Evolutionary conservation across 176 grass and related monocot species (phyloP).

Genomic region (Aegilops sharonensis): DNA sequence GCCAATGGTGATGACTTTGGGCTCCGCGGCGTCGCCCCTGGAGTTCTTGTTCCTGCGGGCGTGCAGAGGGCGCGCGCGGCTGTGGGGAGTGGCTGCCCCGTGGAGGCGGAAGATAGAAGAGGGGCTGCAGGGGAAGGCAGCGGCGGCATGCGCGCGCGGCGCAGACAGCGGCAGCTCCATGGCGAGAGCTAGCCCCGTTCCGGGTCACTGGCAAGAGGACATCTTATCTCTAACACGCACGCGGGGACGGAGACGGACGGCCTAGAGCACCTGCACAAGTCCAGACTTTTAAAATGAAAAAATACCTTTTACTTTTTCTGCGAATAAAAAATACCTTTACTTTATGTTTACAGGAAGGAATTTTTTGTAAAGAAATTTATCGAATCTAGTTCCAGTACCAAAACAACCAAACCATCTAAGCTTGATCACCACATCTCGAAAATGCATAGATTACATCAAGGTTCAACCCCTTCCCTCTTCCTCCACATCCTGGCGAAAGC

Average conservation of each 20-base stretch:
- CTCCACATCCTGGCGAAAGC: not conserved
- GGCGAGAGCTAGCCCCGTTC: slow-evolving; percentile 5
- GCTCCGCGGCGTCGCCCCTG: slow-evolving; percentile 20
- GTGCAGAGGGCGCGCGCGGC: not conserved
- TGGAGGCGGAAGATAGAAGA: not conserved
- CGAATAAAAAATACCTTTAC: too few species aligned
- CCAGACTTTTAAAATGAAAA: not conserved
- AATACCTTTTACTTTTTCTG: too few species aligned
- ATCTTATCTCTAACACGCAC: slow-evolving; percentile 38
- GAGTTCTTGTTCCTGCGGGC: slow-evolving; percentile 32
- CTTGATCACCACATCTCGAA: too few species aligned
- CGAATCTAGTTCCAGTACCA: too few species aligned
- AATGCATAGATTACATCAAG: not conserved
- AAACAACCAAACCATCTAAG: too few species aligned
- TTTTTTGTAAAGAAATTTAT: too few species aligned
- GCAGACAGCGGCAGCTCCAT: slow-evolving; percentile 46
- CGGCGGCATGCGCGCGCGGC: slow-evolving; percentile 9
- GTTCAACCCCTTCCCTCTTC: not conserved
- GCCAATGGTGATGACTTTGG: slow-evolving; percentile 41
- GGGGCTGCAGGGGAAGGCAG: slow-evolving; percentile 4
- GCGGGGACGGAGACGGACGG: not conserved
- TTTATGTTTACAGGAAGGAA: too few species aligned
- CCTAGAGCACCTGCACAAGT: not conserved
- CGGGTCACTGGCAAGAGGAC: not conserved
- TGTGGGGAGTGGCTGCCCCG: not conserved